These are phyloP conservation scores for Fusarium subtropicale DNA, from an alignment of 2,329 filamentous ascomycete genomes.

Conservation along the genomic window DNA sequence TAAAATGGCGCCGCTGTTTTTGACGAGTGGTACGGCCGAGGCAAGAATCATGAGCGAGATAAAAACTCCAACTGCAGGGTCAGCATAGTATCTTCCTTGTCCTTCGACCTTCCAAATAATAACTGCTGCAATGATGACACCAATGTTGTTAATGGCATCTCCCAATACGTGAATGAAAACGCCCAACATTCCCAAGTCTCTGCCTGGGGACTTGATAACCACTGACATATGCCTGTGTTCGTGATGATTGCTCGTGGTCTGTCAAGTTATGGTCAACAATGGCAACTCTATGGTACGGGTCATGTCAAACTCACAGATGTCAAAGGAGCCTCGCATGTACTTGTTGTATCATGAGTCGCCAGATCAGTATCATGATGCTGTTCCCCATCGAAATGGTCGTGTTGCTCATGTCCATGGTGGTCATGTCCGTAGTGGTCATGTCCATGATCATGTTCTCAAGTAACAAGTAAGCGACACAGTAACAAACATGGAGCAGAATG, in stretches of 20 bases:
- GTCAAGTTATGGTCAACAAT: conserved; percentile 22
- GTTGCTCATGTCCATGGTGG: conserved; percentile 48
- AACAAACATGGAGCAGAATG: background rate
- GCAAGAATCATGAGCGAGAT: conserved; percentile 79
- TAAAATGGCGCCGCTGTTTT: conserved; percentile 72
- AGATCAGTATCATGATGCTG: conserved; percentile 21
- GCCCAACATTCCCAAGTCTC: conserved; percentile 77
- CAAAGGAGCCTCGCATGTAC: conserved; percentile 27
- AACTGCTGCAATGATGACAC: conserved; percentile 76
- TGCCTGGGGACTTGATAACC: conserved; percentile 51
- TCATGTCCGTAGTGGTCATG: conserved; percentile 56
- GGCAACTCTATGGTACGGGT: background rate
- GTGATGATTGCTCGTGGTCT: conserved; percentile 53
- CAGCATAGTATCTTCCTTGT: conserved; percentile 73
- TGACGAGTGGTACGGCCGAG: conserved; percentile 72
- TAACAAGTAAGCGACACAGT: conserved; percentile 5
- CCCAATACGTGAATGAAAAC: conserved; percentile 77
- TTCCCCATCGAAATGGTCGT: conserved; percentile 6
- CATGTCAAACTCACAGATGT: conserved; percentile 32
- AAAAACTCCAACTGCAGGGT: conserved; percentile 74
- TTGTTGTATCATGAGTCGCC: conserved; percentile 13
- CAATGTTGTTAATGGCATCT: conserved; percentile 81
- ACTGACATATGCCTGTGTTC: conserved; percentile 61
- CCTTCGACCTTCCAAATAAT: conserved; percentile 75
- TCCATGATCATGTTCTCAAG: conserved; percentile 51